These are phyloP conservation scores for Stropharia rugosoannulata DNA, from an alignment of 768 basidiomycete genomes.

Conservation along the genomic window DNA sequence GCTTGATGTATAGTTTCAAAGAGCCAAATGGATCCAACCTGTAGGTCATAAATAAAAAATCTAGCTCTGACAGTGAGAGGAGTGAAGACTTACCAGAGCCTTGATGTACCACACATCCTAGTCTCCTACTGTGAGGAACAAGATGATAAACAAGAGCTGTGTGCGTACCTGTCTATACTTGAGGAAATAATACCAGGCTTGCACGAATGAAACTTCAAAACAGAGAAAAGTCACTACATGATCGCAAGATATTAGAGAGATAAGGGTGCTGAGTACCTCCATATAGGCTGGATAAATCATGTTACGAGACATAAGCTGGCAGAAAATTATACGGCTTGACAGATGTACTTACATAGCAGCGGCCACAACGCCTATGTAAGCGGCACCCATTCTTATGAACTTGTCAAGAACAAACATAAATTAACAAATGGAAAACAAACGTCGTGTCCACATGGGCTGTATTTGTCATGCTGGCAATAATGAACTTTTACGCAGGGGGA, in stretches of 20 bases:
- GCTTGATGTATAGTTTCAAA: slow-evolving; percentile 55
- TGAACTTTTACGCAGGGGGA: slow-evolving; percentile 13
- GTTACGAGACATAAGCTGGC: neutral
- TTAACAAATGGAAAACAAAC: slow-evolving; percentile 14
- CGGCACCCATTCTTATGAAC: slow-evolving; percentile 44
- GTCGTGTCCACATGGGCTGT: slow-evolving; percentile 18
- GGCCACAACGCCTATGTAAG: slow-evolving; percentile 48
- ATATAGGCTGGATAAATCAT: slow-evolving; percentile 36
- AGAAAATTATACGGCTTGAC: neutral
- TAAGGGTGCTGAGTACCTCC: slow-evolving; percentile 38
- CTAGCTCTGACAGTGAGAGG: too few species aligned
- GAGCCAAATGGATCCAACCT: slow-evolving; percentile 49
- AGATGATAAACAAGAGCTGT: neutral
- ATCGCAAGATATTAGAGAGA: neutral
- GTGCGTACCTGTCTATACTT: slow-evolving; percentile 39
- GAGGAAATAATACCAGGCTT: slow-evolving; percentile 56
- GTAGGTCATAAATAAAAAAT: neutral
- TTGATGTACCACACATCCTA: slow-evolving; percentile 55
- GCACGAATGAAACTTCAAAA: slow-evolving; percentile 49
- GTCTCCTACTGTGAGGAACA: slow-evolving; percentile 6
- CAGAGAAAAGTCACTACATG: neutral
- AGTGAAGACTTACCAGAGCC: slow-evolving; percentile 33
- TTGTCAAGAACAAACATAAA: neutral
- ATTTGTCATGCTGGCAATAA: slow-evolving; percentile 1
- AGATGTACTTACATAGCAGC: slow-evolving; percentile 39